Conservation (phyloP, 495 filamentous ascomycete genomes). For the Talaromyces nanjingensis region DNA sequence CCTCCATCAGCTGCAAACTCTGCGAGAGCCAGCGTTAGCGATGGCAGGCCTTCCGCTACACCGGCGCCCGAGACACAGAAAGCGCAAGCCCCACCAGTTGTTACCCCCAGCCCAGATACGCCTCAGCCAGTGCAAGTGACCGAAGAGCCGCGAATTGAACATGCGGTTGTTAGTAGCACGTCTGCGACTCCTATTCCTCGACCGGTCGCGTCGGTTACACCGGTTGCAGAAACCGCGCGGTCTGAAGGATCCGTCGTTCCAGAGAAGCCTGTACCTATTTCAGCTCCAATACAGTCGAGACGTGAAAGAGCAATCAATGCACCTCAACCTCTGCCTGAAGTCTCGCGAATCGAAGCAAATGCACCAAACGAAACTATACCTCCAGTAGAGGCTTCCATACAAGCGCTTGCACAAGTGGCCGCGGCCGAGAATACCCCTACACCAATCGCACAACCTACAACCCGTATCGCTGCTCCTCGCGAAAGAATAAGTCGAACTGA, state of each 20-base stretch:
- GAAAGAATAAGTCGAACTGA: not conserved
- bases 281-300: not conserved
- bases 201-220: not conserved
- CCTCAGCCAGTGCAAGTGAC: not conserved
- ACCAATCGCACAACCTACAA: not conserved
- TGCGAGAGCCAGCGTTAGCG: slow-evolving; percentile 30
- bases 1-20: slow-evolving; percentile 28
- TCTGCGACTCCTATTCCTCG: not conserved
- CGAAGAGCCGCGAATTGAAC: not conserved
- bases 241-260: not conserved
- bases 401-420: not conserved
- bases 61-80: slow-evolving; percentile 1
- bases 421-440: not conserved
- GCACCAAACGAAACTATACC: not conserved
- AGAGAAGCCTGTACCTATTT: not conserved
- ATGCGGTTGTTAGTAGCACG: not conserved
- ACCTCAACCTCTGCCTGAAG: not conserved
- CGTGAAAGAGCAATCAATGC: not conserved
- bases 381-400: not conserved
- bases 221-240: not conserved
- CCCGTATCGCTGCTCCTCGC: not conserved
- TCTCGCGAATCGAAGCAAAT: not conserved
- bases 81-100: not conserved
- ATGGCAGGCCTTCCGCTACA: slow-evolving; percentile 4
- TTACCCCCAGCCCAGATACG: not conserved